Evolutionary conservation across 2,329 filamentous ascomycete species (phyloP), one percentile per base, ranked within the genome.

Genomic region (Fusarium sp.): DNA sequence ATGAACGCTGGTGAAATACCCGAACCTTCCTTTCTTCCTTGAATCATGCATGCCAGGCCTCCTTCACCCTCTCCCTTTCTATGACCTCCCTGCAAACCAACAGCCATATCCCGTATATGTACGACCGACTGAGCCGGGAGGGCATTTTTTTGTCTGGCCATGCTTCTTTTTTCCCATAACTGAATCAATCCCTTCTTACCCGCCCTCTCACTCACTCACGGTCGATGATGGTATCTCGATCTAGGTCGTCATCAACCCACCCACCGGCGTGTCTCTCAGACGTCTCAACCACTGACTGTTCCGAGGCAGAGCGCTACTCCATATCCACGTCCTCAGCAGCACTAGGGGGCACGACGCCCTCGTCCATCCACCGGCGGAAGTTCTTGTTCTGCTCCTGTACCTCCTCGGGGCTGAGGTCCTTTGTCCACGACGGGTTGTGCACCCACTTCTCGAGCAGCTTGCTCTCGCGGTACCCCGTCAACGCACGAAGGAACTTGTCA

Each of bases 401-500:
- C 74, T 91, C 87, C 70, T 91, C 91, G 80, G 92, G 91, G 78
- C 90, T 91, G 80, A 93, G 83, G 59, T 92, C 91, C 79, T 93
- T 88, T 78, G 96, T 84, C 80, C 93, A 95, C 67, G 92, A 87
- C 64, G 90, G 90, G 84, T 94, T 91, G 81, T 90, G 90, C 68
- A 96, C 88, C 79, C 93, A 84, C 84, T 95, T 96, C 85, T 96
- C 91, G 68, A 87, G 86, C 76, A 94, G 82, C 78, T 89, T 91
- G 72, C 83, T 83, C 68, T 92, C 86, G 23, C 92, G 91, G 80
- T 91, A 87, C 64, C 90, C 87, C 53, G 77, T 80, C 13, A 83
- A 72, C 6, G 79, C 78, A 77, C 86, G 85, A 82, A 92, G 78
- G 71, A 83, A 80, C 73, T 86, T 82, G 25, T 81, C 80, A 6